phyloP scores from a whole-genome alignment of 164 flowering plant genomes.

The Saururus chinensis region DNA sequence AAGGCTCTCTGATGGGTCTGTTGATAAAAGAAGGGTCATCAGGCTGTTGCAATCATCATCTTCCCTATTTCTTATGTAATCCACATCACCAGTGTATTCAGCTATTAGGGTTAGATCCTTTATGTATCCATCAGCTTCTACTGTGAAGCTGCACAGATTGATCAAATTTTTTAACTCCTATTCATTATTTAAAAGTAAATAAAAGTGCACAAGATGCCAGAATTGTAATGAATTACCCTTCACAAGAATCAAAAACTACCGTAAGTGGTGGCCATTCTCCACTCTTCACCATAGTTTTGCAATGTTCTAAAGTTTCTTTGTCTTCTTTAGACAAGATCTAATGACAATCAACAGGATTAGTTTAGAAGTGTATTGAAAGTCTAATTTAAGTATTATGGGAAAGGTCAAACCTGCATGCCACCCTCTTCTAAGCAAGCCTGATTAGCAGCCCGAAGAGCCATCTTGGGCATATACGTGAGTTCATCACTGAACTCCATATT shows the following conservation, averaged over 20 bases:
- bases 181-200: too few species aligned
- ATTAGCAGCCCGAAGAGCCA: slow-evolving; percentile 68
- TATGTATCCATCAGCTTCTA: slow-evolving; percentile 56
- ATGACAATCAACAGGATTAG: slow-evolving; percentile 1
- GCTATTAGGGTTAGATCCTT: slow-evolving; percentile 60
- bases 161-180: background rate
- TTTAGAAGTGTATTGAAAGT: background rate
- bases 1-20: slow-evolving; percentile 41
- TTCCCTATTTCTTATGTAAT: slow-evolving; percentile 54
- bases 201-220: background rate
- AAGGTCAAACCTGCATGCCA: slow-evolving; percentile 63
- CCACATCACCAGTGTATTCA: slow-evolving; percentile 69
- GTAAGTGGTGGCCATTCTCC: slow-evolving; percentile 72
- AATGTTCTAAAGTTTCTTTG: slow-evolving; percentile 40
- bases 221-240: slow-evolving; percentile 40
- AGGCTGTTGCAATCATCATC: slow-evolving; percentile 64
- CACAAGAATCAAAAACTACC: slow-evolving; percentile 48
- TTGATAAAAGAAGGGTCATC: slow-evolving; percentile 64
- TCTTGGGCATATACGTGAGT: slow-evolving; percentile 42
- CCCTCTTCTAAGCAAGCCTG: slow-evolving; percentile 45
- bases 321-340: slow-evolving; percentile 65
- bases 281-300: slow-evolving; percentile 42
- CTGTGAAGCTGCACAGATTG: slow-evolving; percentile 44
- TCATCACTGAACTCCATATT: slow-evolving; percentile 43
- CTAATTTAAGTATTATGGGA: too few species aligned